Evolutionary conservation across 495 filamentous ascomycete species (phyloP).

Genomic region (Aspergillus hancockii): DNA sequence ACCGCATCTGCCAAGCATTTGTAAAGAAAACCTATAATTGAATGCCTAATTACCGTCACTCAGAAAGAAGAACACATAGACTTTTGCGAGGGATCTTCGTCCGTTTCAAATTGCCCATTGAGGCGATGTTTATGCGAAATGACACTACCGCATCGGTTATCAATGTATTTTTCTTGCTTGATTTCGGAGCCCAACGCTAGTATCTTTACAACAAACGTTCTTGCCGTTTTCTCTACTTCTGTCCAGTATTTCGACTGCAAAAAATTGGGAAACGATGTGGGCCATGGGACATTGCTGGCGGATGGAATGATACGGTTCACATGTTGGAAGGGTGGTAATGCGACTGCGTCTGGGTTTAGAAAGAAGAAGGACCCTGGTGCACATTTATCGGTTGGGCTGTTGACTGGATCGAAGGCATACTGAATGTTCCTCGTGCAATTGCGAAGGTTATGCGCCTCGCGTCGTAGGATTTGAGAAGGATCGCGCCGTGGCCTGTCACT

Average conservation of each 20-base stretch:
- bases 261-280: constrained; percentile 6
- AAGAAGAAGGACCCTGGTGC: neutral
- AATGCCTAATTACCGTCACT: constrained; percentile 13
- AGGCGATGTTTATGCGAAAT: constrained; percentile 8
- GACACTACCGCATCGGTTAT: constrained; percentile 13
- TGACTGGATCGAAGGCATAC: neutral
- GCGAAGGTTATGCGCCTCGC: neutral
- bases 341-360: neutral
- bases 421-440: neutral
- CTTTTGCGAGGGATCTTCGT: constrained; percentile 10
- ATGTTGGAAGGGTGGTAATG: neutral
- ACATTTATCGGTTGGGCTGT: neutral
- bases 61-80: constrained; percentile 14
- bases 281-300: constrained; percentile 14
- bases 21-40: neutral
- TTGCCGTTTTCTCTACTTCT: constrained; percentile 14
- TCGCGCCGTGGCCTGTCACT: neutral
- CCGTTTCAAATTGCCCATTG: constrained; percentile 9
- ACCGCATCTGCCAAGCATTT: constrained; percentile 6
- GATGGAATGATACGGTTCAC: constrained; percentile 10
- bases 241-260: constrained; percentile 20
- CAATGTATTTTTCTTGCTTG: constrained; percentile 1
- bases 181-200: neutral
- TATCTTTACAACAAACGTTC: neutral
- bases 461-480: neutral